Evolutionary conservation across 2,329 filamentous ascomycete species (phyloP).

Genomic region (Lecanosticta acicola): DNA sequence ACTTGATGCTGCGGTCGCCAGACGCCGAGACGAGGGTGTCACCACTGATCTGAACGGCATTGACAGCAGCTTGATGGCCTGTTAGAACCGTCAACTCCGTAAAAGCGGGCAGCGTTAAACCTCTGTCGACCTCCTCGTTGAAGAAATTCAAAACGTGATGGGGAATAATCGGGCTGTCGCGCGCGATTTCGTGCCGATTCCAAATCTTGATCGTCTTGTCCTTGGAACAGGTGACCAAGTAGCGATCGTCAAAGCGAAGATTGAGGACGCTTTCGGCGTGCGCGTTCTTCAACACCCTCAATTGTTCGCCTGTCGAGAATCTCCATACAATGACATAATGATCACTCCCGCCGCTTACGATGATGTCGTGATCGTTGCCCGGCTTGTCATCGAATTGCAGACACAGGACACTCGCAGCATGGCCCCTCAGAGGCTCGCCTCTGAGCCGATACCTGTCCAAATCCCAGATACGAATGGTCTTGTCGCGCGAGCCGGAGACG

Average conservation of each 20-base stretch:
- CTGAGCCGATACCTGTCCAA: constrained; percentile 73
- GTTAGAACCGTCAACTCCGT: constrained; percentile 72
- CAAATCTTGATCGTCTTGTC: constrained; percentile 97
- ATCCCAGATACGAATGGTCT: constrained; percentile 84
- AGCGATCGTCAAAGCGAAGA: constrained; percentile 82
- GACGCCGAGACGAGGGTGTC: constrained; percentile 90
- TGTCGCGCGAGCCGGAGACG: constrained; percentile 89
- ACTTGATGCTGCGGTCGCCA: constrained; percentile 85
- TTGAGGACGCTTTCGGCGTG: constrained; percentile 91
- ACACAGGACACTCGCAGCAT: constrained; percentile 83
- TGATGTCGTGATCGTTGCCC: constrained; percentile 65
- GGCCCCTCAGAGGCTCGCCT: constrained; percentile 62
- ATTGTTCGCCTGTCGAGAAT: constrained; percentile 80
- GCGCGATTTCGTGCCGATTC: constrained; percentile 65
- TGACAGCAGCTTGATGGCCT: constrained; percentile 87
- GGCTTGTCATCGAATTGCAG: constrained; percentile 89
- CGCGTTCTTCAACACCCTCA: constrained; percentile 69
- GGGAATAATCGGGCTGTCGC: constrained; percentile 36
- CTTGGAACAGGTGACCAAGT: constrained; percentile 93
- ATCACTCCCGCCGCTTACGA: constrained; percentile 95
- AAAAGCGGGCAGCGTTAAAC: constrained; percentile 60
- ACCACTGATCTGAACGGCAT: constrained; percentile 85
- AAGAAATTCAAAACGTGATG: constrained; percentile 34
- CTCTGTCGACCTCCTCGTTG: constrained; percentile 39
- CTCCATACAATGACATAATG: constrained; percentile 85